Percentiles rank a stretch among this genome's conserved stretches.
Evolutionary conservation across 1,284 basidiomycete species (phyloP).

Genomic region (Chondrostereum purpureum): DNA sequence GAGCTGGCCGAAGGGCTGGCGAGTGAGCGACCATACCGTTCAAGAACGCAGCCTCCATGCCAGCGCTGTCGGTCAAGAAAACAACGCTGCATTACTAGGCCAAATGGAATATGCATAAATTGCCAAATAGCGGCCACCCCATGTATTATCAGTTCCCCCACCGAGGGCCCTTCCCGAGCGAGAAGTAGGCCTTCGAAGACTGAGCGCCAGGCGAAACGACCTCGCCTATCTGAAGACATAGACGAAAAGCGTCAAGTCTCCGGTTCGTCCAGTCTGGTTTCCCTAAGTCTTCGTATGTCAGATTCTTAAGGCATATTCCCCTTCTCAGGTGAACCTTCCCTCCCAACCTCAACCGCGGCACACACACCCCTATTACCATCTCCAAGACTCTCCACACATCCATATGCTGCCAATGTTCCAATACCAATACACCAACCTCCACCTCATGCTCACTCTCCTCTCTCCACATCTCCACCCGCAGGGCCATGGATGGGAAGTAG

Average conservation of each 20-base stretch:
- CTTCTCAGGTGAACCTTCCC: not conserved
- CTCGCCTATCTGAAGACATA: not conserved
- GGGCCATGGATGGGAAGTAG: slow-evolving; percentile 11
- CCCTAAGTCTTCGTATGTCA: not conserved
- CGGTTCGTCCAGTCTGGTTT: not conserved
- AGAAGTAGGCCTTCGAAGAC: not conserved
- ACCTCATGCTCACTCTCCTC: slow-evolving; percentile 13
- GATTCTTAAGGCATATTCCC: not conserved
- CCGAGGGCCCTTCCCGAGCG: not conserved
- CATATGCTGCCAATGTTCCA: not conserved
- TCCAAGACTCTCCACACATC: not conserved
- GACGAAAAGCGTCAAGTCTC: not conserved
- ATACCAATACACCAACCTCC: not conserved
- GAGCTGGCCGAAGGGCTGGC: not conserved
- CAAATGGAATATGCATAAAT: slow-evolving; percentile 15
- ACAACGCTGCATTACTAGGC: slow-evolving; percentile 15
- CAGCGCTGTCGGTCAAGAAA: slow-evolving; percentile 14
- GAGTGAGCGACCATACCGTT: slow-evolving; percentile 12
- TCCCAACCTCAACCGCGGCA: not conserved
- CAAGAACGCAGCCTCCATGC: slow-evolving; percentile 11
- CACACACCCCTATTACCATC: not conserved
- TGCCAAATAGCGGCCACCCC: slow-evolving; percentile 15
- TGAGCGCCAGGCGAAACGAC: not conserved
- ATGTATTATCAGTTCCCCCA: slow-evolving; percentile 15
- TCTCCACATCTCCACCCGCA: slow-evolving; percentile 13